Percentiles rank a stretch among this genome's conserved stretches.
Conservation (phyloP, 1,139 yeast genomes). For the Pichia sp. region DNA sequence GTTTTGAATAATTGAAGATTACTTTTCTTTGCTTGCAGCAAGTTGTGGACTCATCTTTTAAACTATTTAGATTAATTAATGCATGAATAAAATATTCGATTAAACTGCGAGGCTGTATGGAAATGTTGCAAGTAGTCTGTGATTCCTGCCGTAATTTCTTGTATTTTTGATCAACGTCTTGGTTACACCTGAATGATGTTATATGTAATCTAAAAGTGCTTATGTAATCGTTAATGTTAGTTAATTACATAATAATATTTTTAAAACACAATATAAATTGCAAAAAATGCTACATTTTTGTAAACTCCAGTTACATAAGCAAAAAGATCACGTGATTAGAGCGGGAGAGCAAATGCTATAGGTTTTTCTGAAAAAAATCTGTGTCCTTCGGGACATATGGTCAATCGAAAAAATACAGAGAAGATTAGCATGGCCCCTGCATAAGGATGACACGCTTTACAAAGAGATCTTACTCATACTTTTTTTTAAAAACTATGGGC, state of each 20-base stretch:
- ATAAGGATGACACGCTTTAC: constrained; percentile 98
- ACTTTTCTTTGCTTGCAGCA: neutral
- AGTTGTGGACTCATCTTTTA: too few relatives aligned
- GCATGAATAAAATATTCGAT: neutral
- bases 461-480: constrained; percentile 82
- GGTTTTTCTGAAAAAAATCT: neutral
- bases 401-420: constrained; percentile 90
- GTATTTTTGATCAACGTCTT: too few relatives aligned
- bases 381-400: constrained; percentile 43
- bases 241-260: neutral
- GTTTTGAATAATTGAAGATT: neutral
- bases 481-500: constrained; percentile 38
- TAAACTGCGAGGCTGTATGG: too few relatives aligned
- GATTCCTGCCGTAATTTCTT: too few relatives aligned
- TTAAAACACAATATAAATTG: neutral
- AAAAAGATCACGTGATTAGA: neutral
- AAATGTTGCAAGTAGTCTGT: too few relatives aligned
- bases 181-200: neutral
- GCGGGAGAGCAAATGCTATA: neutral
- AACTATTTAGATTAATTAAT: neutral
- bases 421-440: constrained; percentile 99
- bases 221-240: neutral
- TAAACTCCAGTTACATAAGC: neutral
- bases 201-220: too few relatives aligned
- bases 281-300: neutral